A percentile compares a stretch with the other conserved stretches of the same genome.
Evolutionary conservation across 1,284 basidiomycete species (phyloP).

Genomic region (Lignosus rhinocerotis): DNA sequence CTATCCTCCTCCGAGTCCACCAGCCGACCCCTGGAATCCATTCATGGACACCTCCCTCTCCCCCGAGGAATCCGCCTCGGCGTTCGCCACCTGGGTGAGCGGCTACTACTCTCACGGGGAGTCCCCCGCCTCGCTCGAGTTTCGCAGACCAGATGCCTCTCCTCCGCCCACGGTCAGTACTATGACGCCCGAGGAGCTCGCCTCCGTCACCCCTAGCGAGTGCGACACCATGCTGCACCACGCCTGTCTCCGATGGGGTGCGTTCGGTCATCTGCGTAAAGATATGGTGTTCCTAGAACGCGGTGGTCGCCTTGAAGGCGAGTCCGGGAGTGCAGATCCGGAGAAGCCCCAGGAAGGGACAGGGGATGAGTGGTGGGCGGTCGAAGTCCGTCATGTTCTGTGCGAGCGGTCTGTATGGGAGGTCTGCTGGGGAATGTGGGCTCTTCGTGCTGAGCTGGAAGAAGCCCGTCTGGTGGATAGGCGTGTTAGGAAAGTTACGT

Average conservation of each 20-base stretch:
- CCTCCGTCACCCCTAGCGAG: not conserved
- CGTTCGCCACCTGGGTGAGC: conserved; percentile 5
- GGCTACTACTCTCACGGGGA: conserved; percentile 17
- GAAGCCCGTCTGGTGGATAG: not conserved
- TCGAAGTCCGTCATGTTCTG: conserved; percentile 9
- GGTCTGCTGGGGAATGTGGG: not conserved
- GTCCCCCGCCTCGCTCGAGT: conserved; percentile 8
- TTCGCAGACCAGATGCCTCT: not conserved
- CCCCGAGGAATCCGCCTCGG: not conserved
- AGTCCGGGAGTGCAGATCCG: too few species aligned
- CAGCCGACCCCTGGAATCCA: conserved; percentile 5
- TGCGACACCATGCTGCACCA: not conserved
- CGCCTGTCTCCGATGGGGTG: conserved; percentile 1
- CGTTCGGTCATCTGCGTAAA: not conserved
- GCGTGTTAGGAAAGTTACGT: not conserved
- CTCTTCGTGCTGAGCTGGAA: conserved; percentile 6
- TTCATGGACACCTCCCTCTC: not conserved
- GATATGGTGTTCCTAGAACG: not conserved
- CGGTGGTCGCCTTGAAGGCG: too few species aligned
- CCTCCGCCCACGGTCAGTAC: conserved; percentile 7
- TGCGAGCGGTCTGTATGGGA: conserved; percentile 13
- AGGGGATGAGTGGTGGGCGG: not conserved
- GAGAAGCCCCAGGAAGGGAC: not conserved
- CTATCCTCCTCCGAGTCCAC: not conserved
- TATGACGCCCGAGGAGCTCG: conserved; percentile 6